Base-by-base conservation (phyloP, 1,284 basidiomycete species). In the Ustilago crameri region DNA sequence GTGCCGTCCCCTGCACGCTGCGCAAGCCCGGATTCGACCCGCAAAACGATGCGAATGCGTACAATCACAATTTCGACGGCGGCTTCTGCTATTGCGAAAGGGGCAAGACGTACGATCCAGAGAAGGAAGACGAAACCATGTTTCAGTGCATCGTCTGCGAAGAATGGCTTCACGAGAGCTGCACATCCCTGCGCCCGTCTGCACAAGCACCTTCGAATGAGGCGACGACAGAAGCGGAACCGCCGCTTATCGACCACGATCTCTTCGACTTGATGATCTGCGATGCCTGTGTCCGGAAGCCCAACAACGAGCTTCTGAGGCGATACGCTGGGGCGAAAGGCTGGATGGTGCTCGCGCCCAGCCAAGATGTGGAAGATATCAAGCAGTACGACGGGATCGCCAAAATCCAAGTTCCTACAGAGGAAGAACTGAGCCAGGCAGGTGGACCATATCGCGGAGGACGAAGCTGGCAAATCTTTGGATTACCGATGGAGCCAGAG, bases 101-200 rank as follows among this genome's bases (percentile, higher is more conserved):
- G 8, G 81, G 84, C 17, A 68, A 77, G 53, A 66, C 68, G 17
- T 85, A 85, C 67, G 82, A 85, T 58, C 81, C 84, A 0, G 78
- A 83, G 45, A 83, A 77, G 32, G 84, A 85, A 52, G 78, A 83
- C 27, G 82, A 79, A 67, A 80, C 78, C 48, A 84, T 84, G 83
- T 82, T 79, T 54, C 84, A 84, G 53, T 84, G 84, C 49, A 59
- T 84, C 22, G 75, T 79, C 7, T 85, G 84, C 73, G 84, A 85
- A 61, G 84, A 85, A 48, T 85, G 84, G 84, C 66, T 81, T 2
- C 84, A 85, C 65, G 79, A 83, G 56, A 76, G 74, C 37, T 85
- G 81, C 45, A 82, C 75, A 27, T 74, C 61, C 32, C 68, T 78
- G 56, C 68, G 44, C 38, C 68, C 27, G 47, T 42, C 23, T 22